A percentile compares a stretch with the other conserved stretches of the same genome.
Evolutionary conservation across 129 eudicot genomes (phyloP).

Genomic region (Apium graveolens): DNA sequence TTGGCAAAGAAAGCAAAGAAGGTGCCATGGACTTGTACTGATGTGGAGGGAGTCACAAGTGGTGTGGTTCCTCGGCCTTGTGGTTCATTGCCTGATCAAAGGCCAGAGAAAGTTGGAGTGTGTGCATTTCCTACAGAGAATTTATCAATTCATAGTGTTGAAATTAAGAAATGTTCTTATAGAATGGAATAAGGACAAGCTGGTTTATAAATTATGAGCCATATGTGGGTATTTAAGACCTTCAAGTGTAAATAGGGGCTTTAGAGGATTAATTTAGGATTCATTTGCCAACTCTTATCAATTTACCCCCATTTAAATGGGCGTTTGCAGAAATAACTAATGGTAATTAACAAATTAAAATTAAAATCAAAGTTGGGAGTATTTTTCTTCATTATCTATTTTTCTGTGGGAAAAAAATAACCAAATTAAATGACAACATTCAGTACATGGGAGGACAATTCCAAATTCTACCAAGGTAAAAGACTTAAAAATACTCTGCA

Average conservation of each 20-base stretch:
- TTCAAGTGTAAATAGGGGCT: not conserved
- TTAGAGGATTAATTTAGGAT: not conserved
- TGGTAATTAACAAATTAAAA: not conserved
- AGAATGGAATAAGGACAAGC: conserved; percentile 7
- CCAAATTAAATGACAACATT: not conserved
- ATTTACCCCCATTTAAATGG: not conserved
- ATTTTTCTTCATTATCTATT: too few species aligned
- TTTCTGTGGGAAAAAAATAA: not conserved
- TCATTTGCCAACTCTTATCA: not conserved
- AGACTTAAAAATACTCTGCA: conserved; percentile 3
- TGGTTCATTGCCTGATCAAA: too few species aligned
- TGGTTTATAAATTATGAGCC: not conserved
- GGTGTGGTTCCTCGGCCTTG: conserved; percentile 18
- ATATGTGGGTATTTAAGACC: conserved; percentile 1
- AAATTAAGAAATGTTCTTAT: conserved; percentile 38
- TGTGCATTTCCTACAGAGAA: conserved; percentile 8
- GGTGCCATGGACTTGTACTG: conserved; percentile 16
- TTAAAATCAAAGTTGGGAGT: too few species aligned
- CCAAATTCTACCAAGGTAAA: not conserved
- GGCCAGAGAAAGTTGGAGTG: conserved; percentile 10
- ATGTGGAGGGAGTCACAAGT: conserved; percentile 21
- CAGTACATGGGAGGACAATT: not conserved
- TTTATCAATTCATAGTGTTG: conserved; percentile 29
- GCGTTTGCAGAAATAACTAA: not conserved
- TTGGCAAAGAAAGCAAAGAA: conserved; percentile 18